phyloP scores from a whole-genome alignment of 2,329 filamentous ascomycete species.

The Dryadomyces quercus-mongolicae region DNA sequence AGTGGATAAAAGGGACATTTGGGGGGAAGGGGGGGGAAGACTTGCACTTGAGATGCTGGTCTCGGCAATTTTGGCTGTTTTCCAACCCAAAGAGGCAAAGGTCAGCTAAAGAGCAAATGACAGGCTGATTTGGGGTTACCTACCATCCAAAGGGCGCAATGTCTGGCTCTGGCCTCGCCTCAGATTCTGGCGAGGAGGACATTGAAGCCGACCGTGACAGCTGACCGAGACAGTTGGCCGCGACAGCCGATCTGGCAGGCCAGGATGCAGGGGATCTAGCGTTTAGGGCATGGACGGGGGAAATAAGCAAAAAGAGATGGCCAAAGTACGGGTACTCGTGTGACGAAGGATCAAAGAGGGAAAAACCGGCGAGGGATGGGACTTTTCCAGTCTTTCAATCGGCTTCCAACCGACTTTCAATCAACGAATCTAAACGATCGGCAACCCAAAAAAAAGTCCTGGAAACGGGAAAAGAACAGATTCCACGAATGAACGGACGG shows the following conservation, averaged over 20 bases:
- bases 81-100: background rate
- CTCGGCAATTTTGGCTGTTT: conserved; percentile 32
- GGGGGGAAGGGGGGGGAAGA: background rate
- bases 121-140: too few species aligned
- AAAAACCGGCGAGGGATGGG: background rate
- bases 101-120: too few species aligned
- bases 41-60: conserved; percentile 35
- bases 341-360: background rate
- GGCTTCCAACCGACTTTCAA: too few species aligned
- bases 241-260: background rate
- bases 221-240: too few species aligned
- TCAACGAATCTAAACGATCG: too few species aligned
- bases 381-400: background rate
- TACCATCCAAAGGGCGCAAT: background rate
- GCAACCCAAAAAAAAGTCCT: background rate
- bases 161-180: background rate
- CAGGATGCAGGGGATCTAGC: too few species aligned
- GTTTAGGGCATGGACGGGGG: too few species aligned
- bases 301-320: too few species aligned
- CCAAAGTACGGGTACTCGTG: too few species aligned
- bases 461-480: background rate
- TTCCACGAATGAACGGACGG: background rate
- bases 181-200: too few species aligned
- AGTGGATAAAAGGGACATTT: background rate
- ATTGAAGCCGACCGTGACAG: too few species aligned